Percentiles rank a stretch among this genome's conserved stretches.
Conservation (phyloP, 441 rosid genomes). For the Biscutella laevigata region DNA sequence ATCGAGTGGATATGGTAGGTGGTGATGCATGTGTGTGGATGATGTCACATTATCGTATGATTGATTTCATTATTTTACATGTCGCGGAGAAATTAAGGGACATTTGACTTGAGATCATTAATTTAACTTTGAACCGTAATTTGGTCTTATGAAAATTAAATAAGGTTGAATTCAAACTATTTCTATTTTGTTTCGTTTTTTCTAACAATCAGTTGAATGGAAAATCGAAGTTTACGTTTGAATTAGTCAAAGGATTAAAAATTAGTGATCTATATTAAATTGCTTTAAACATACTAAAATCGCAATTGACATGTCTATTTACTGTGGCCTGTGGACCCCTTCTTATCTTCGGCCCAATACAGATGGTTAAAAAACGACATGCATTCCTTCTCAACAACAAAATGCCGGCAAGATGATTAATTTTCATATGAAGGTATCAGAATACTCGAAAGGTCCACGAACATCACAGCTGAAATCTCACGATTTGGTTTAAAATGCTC, state of each 20-base stretch:
- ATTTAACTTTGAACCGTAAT: neutral
- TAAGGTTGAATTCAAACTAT: neutral
- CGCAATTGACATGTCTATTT: neutral
- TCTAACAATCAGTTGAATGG: neutral
- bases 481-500: slow-evolving; percentile 1
- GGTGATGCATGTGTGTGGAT: slow-evolving; percentile 2
- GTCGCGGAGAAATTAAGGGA: neutral
- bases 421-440: too few species aligned
- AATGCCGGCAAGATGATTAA: too few species aligned
- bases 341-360: too few species aligned
- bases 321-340: neutral
- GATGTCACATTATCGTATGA: slow-evolving; percentile 10
- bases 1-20: slow-evolving; percentile 5
- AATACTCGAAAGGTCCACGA: neutral
- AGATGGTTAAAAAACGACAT: too few species aligned
- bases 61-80: slow-evolving; percentile 9
- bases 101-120: neutral
- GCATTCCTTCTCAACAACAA: too few species aligned
- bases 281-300: too few species aligned
- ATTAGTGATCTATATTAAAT: neutral
- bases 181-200: neutral
- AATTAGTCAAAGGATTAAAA: neutral
- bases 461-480: too few species aligned
- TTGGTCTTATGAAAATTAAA: neutral
- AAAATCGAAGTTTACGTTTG: neutral